Evolutionary conservation across 108 stramenopile species (phyloP), one percentile per base, ranked within the genome.

Genomic region (Nitzschia sp.): DNA sequence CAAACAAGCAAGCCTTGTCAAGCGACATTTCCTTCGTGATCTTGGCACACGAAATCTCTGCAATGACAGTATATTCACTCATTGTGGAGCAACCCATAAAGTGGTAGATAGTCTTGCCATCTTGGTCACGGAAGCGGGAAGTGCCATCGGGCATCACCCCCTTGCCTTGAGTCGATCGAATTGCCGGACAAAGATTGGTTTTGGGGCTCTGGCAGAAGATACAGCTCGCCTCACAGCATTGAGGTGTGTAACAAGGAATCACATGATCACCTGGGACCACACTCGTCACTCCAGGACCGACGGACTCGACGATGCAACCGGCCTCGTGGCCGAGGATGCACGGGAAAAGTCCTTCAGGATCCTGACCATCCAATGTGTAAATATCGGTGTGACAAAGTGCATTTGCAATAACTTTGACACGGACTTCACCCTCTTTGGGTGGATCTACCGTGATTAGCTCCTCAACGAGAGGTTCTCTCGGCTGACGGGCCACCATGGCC

Each of bases 51-150:
- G 88, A 92, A 70, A 95, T 95, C 72, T 97, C 96, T 23, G 88
- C 82, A 46, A 98, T 64, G 2, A 98, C 97, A 1, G 96, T 91
- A 79, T 97, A 98, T 77, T 98, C 96, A 29, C 81, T 66, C 92
- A 98, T 96, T 25, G 98, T 97, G 56, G 79, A 82, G 61, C 93
- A 95, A 28, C 98, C 98, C 98, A 97, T 98, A 74, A 96, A 98
- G 73, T 98, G 98, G 75, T 84, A 97, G 54, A 97, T 84, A 8
- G 74, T 70, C 66, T 95, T 87, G 24, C 98, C 98, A 69, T 93
- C 83, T 61, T 76, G 77, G 54, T 90, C 91, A 19, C 77, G 69
- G 74, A 93, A 90, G 17, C 95, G 82, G 13, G 77, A 60, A 1
- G 88, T 94, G 26, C 92, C 90, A 76, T 98, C 94, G 31, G 95